Percentiles rank a stretch among this genome's conserved stretches.
These are phyloP conservation scores for Pseudovirgaria hyperparasitica DNA, from an alignment of 2,329 filamentous ascomycete genomes.

Conservation along the genomic window DNA sequence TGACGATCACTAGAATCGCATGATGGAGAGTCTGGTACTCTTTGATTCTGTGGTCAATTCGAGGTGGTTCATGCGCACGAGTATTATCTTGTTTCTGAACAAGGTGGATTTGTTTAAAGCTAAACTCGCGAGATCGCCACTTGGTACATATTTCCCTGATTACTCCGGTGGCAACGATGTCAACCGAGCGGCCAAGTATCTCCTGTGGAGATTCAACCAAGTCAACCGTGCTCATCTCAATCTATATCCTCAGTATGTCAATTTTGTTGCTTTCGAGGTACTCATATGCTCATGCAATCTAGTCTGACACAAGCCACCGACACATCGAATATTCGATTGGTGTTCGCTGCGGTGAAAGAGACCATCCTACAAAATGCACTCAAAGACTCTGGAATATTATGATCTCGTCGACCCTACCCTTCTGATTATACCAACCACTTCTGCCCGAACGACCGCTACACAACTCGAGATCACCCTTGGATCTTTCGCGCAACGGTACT, in stretches of 20 bases:
- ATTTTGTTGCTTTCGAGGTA: background rate
- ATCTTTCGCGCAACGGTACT: too few relatives aligned
- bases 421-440: too few relatives aligned
- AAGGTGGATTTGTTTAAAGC: slow-evolving; percentile 98
- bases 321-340: slow-evolving; percentile 93
- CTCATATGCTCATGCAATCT: slow-evolving; percentile 14
- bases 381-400: slow-evolving; percentile 92
- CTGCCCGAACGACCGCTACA: too few relatives aligned
- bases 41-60: slow-evolving; percentile 99
- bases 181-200: slow-evolving; percentile 93
- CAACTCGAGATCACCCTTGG: too few relatives aligned
- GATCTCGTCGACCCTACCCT: slow-evolving; percentile 4
- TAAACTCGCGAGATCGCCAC: slow-evolving; percentile 77
- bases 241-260: slow-evolving; percentile 85
- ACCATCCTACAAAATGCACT: slow-evolving; percentile 97
- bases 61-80: slow-evolving; percentile 97
- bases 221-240: slow-evolving; percentile 94
- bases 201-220: slow-evolving; percentile 97
- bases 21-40: slow-evolving; percentile 95
- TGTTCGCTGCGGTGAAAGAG: slow-evolving; percentile 97
- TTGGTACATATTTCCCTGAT: slow-evolving; percentile 94
- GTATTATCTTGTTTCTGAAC: slow-evolving; percentile 96
- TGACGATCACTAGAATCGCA: slow-evolving; percentile 61
- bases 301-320: slow-evolving; percentile 98
- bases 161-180: slow-evolving; percentile 97